Conservation (phyloP, 2,329 filamentous ascomycete species). For the Colletotrichum magnum region DNA sequence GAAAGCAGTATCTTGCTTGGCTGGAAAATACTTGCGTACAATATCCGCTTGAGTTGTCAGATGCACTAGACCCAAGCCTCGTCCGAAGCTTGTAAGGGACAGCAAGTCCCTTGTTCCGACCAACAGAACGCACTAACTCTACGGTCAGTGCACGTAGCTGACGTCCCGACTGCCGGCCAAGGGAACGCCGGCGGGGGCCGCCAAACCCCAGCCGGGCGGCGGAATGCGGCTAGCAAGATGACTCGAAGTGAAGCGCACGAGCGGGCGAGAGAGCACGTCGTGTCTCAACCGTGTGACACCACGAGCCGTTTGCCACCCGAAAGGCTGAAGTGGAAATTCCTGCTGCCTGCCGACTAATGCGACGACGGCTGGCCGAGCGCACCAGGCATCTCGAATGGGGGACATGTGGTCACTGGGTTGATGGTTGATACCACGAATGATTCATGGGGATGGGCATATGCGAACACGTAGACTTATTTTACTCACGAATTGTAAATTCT, state of each 20-base stretch:
- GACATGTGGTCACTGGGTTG: neutral
- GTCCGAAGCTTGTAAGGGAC: neutral
- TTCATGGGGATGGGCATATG: neutral
- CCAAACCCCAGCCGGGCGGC: neutral
- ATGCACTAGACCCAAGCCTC: neutral
- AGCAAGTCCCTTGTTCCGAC: neutral
- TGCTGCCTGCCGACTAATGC: constrained; percentile 23
- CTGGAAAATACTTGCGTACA: neutral
- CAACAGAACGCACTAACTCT: too few relatives aligned
- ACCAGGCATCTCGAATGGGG: neutral
- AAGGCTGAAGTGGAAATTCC: neutral
- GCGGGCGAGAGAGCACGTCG: neutral
- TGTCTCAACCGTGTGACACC: constrained; percentile 11
- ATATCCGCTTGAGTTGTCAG: neutral
- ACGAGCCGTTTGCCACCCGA: constrained; percentile 11
- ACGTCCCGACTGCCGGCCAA: neutral
- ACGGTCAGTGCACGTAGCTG: constrained; percentile 1
- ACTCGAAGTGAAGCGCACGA: neutral
- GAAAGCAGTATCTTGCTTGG: neutral
- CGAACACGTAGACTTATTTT: neutral
- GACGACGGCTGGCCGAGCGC: neutral
- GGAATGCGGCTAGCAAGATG: constrained; percentile 12
- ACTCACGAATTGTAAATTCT: constrained; percentile 22
- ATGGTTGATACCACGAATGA: neutral
- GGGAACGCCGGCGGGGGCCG: neutral